Evolutionary conservation across 1,284 basidiomycete species (phyloP).

Genomic region (Naganishia cerealis): DNA sequence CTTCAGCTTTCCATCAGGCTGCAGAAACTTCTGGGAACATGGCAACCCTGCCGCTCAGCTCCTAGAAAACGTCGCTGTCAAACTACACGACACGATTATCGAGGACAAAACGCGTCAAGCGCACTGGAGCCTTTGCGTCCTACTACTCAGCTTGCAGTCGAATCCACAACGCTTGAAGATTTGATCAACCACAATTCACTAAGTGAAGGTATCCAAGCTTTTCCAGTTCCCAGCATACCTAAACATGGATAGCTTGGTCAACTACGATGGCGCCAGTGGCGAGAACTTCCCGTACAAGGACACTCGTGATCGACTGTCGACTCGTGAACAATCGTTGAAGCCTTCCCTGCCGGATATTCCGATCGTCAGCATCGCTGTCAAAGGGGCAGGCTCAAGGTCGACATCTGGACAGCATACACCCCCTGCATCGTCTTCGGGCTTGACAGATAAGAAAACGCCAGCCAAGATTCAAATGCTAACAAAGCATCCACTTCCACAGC

Average conservation of each 20-base stretch:
- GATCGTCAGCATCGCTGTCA: conserved; percentile 1
- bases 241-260: neutral
- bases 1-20: neutral
- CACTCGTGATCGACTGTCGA: no score
- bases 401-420: neutral
- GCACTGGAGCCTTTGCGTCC: neutral
- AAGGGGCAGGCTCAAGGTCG: conserved; percentile 1
- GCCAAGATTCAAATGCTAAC: neutral
- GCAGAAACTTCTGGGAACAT: neutral
- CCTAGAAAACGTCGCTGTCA: neutral
- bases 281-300: neutral
- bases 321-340: neutral
- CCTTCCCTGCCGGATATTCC: neutral
- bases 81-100: neutral
- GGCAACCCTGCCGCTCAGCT: neutral
- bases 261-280: conserved; percentile 2
- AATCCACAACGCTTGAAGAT: neutral
- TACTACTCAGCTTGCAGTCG: neutral
- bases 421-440: neutral
- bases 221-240: neutral
- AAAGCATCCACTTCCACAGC: neutral
- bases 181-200: neutral
- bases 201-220: neutral
- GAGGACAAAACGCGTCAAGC: neutral
- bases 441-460: neutral